These are phyloP conservation scores for Neurospora africana DNA, from an alignment of 495 filamentous ascomycete genomes.

Conservation along the genomic window DNA sequence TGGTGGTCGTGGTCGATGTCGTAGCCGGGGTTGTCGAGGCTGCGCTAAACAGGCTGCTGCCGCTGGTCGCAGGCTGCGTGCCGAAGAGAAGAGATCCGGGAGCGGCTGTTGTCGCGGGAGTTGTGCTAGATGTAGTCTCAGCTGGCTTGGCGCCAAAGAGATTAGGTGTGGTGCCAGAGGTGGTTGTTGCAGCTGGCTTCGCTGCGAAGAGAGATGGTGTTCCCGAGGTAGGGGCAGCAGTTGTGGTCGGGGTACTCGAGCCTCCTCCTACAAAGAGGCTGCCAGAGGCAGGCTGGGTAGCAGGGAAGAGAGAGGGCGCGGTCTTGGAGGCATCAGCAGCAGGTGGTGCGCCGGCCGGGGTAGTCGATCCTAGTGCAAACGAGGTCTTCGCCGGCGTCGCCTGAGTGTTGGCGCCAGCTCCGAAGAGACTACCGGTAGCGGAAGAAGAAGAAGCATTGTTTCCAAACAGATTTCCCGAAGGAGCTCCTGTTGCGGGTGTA, in stretches of 20 bases:
- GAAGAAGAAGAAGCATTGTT: constrained; percentile 24
- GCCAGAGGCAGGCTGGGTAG: not conserved
- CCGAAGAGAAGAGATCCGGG: not conserved
- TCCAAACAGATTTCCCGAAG: constrained; percentile 22
- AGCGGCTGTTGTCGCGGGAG: constrained; percentile 2
- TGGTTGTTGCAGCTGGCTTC: not conserved
- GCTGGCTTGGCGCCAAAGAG: constrained; percentile 1
- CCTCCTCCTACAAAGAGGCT: not conserved
- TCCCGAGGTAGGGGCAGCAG: constrained; percentile 1
- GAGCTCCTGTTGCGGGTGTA: not conserved
- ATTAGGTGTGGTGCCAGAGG: not conserved
- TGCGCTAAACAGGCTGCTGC: not conserved
- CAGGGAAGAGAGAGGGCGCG: constrained; percentile 8
- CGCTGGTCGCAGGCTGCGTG: not conserved
- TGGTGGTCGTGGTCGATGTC: not conserved
- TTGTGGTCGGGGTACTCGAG: not conserved
- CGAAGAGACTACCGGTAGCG: constrained; percentile 10
- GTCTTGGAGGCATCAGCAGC: constrained; percentile 6
- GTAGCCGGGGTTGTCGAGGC: constrained; percentile 13
- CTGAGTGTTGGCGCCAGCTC: not conserved
- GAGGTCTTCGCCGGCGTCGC: constrained; percentile 24
- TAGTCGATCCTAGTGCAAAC: constrained; percentile 10
- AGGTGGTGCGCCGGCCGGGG: not conserved
- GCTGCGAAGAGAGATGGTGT: constrained; percentile 1
- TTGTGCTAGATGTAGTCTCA: not conserved